phyloP scores from a whole-genome alignment of 495 filamentous ascomycete species.

The Penicillium antarcticum region DNA sequence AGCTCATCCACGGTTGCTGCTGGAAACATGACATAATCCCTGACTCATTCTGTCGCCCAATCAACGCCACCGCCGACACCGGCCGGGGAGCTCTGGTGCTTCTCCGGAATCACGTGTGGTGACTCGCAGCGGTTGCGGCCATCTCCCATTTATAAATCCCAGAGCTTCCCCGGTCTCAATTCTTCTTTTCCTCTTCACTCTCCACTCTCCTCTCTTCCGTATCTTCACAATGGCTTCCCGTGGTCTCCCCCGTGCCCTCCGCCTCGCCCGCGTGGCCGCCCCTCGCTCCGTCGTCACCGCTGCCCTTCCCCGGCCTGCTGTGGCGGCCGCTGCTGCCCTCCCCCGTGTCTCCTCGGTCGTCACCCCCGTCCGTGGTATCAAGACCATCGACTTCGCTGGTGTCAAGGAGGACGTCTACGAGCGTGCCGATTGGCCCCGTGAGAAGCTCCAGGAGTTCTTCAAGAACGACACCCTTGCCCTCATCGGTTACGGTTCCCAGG shows the following conservation, averaged over 20 bases:
- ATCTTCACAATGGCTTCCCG: conserved; percentile 77
- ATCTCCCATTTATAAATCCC: conserved; percentile 17
- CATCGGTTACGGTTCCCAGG: conserved; percentile 98
- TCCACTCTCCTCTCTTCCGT: conserved; percentile 21
- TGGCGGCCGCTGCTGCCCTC: conserved; percentile 33
- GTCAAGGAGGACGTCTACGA: conserved; percentile 91
- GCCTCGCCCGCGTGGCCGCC: conserved; percentile 68
- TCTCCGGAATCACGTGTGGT: conserved; percentile 38
- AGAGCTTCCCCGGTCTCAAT: conserved; percentile 19
- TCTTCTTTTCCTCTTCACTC: conserved; percentile 20
- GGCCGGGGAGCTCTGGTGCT: conserved; percentile 34
- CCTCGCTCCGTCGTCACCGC: conserved; percentile 48
- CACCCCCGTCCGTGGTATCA: conserved; percentile 48
- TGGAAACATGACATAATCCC: not conserved
- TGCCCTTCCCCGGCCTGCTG: conserved; percentile 42
- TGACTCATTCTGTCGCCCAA: conserved; percentile 3
- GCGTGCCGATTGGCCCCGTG: conserved; percentile 95
- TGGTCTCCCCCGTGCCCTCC: conserved; percentile 77
- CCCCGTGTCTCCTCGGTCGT: conserved; percentile 51
- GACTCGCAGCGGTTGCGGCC: conserved; percentile 11
- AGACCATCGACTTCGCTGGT: conserved; percentile 82
- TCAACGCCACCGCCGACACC: conserved; percentile 26
- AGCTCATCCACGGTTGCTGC: not conserved
- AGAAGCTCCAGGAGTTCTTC: conserved; percentile 99
- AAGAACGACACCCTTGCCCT: conserved; percentile 99